Evolutionary conservation across 139 green algal genomes (phyloP).

Genomic region (Micractinium conductrix): DNA sequence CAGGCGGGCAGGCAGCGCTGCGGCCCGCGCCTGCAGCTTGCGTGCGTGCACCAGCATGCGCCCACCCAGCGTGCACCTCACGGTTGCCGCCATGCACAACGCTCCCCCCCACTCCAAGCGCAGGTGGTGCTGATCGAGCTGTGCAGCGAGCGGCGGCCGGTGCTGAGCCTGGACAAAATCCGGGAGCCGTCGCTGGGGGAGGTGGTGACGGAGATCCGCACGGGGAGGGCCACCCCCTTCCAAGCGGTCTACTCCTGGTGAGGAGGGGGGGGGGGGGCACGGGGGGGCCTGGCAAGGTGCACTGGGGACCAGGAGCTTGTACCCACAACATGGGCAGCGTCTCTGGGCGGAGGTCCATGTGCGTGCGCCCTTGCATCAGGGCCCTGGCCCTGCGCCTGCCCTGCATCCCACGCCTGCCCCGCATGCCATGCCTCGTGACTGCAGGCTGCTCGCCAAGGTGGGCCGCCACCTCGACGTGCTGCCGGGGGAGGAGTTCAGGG

Average conservation of each 20-base stretch:
- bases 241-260: constrained; percentile 62
- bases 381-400: neutral
- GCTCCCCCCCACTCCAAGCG: neutral
- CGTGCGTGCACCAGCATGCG: too few relatives aligned
- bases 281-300: too few relatives aligned
- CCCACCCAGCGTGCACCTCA: too few relatives aligned
- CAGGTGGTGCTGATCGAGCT: constrained; percentile 49
- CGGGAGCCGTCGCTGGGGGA: constrained; percentile 31
- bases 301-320: too few relatives aligned
- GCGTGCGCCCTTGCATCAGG: too few relatives aligned
- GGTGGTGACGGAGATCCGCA: constrained; percentile 8
- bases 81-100: too few relatives aligned
- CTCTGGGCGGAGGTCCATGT: neutral
- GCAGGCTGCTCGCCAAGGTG: constrained; percentile 41
- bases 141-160: constrained; percentile 40
- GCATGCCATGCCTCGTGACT: neutral
- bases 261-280: neutral
- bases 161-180: constrained; percentile 34
- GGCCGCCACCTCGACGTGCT: constrained; percentile 53
- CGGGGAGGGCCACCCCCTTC: constrained; percentile 49
- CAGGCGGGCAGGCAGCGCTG: neutral
- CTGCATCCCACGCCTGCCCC: neutral
- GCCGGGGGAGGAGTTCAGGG: constrained; percentile 71
- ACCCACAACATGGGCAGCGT: too few relatives aligned
- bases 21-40: neutral